These are phyloP conservation scores for Schizosaccharomyces octosporus DNA, from an alignment of 805 yeast species.

Conservation along the genomic window DNA sequence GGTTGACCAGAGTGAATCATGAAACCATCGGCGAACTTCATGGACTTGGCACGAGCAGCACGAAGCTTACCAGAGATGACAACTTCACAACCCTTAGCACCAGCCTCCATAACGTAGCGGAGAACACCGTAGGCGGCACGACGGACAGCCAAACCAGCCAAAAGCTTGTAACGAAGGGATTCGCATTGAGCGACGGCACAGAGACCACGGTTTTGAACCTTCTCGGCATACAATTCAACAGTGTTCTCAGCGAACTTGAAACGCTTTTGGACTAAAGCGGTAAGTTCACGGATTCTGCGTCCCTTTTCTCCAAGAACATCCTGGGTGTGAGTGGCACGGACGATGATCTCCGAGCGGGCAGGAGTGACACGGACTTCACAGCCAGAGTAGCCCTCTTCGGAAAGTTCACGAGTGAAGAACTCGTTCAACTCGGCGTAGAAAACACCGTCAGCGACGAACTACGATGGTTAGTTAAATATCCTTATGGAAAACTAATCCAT, in stretches of 20 bases:
- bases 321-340: slow-evolving; percentile 97
- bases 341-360: slow-evolving; percentile 90
- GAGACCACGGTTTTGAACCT: slow-evolving; percentile 97
- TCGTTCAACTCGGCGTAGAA: slow-evolving; percentile 99
- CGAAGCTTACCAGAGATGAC: slow-evolving; percentile 98
- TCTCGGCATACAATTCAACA: slow-evolving; percentile 88
- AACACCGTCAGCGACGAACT: slow-evolving; percentile 92
- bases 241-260: slow-evolving; percentile 87
- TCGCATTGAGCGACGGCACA: slow-evolving; percentile 99
- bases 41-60: slow-evolving; percentile 99
- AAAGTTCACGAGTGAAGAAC: slow-evolving; percentile 99
- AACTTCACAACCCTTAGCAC: slow-evolving; percentile 99
- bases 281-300: slow-evolving; percentile 97
- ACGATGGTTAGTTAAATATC: background rate
- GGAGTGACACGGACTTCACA: slow-evolving; percentile 98
- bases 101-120: slow-evolving; percentile 98
- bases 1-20: slow-evolving; percentile 99
- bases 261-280: slow-evolving; percentile 94
- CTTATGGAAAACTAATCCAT: background rate
- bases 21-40: slow-evolving; percentile 99
- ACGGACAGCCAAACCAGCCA: slow-evolving; percentile 97
- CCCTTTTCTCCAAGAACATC: slow-evolving; percentile 98
- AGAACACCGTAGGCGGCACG: slow-evolving; percentile 99
- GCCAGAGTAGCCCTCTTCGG: slow-evolving; percentile 99
- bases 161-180: slow-evolving; percentile 91